Conservation (phyloP, 805 yeast genomes). For the Starmerella stellata region DNA sequence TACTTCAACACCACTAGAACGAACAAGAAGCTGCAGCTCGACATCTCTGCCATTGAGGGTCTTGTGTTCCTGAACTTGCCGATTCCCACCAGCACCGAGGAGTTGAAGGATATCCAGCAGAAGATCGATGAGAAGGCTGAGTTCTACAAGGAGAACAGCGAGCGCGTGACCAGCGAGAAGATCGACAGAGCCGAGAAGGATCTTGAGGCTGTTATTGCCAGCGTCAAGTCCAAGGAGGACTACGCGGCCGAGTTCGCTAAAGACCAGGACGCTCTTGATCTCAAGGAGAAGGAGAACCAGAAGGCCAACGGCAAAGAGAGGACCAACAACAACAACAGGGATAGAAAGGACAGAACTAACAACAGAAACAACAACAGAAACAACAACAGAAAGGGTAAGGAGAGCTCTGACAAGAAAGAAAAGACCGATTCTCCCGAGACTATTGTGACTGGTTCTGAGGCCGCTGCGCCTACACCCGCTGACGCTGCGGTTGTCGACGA, state of each 20-base stretch:
- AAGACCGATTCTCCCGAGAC: neutral
- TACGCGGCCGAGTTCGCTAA: neutral
- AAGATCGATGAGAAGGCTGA: conserved; percentile 55
- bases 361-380: neutral
- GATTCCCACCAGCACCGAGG: conserved; percentile 61
- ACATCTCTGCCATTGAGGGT: conserved; percentile 60
- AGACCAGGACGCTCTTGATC: conserved; percentile 23
- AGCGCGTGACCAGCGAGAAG: conserved; percentile 59
- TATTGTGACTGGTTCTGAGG: neutral
- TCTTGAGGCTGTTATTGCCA: conserved; percentile 42
- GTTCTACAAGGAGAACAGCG: conserved; percentile 54
- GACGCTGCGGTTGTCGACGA: neutral
- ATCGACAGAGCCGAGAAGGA: conserved; percentile 61
- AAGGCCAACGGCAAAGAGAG: no score
- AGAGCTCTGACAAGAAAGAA: neutral
- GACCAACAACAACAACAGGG: neutral
- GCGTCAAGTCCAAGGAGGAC: conserved; percentile 2
- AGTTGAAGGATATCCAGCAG: conserved; percentile 44
- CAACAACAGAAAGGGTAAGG: neutral
- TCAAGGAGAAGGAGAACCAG: conserved; percentile 3
- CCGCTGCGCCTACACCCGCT: neutral
- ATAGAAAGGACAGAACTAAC: neutral
- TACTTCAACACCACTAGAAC: conserved; percentile 47
- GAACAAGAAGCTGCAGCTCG: conserved; percentile 41
- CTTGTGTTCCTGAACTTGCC: conserved; percentile 59